Conservation (phyloP, 179 eudicot species). For the Drosera spatulata region DNA sequence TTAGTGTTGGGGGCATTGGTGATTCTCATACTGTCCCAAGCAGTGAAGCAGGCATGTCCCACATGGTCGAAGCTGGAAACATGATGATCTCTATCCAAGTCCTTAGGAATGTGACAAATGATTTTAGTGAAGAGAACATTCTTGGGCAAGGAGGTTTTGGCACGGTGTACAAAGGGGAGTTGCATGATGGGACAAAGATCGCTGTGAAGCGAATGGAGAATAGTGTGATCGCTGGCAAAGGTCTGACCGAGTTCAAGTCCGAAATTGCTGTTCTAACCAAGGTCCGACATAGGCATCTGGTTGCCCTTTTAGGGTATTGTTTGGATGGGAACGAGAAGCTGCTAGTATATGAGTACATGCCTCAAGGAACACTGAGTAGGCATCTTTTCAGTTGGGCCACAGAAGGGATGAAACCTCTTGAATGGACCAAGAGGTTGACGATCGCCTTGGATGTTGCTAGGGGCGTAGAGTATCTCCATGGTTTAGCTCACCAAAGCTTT, state of each 20-base stretch:
- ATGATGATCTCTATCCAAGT: conserved; percentile 14
- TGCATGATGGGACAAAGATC: conserved; percentile 13
- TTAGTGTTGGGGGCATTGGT: conserved; percentile 9
- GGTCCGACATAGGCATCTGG: conserved; percentile 12
- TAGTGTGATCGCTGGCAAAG: conserved; percentile 8
- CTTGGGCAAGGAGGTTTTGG: conserved; percentile 13
- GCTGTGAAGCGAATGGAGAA: conserved; percentile 12
- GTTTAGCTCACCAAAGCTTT: conserved; percentile 8
- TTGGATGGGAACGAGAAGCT: conserved; percentile 10
- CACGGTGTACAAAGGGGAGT: conserved; percentile 11
- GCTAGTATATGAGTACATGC: conserved; percentile 14
- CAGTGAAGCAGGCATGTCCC: conserved; percentile 9
- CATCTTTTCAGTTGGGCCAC: conserved; percentile 10
- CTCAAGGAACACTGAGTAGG: conserved; percentile 10
- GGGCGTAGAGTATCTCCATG: conserved; percentile 13
- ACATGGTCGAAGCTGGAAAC: conserved; percentile 16
- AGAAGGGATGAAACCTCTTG: conserved; percentile 10
- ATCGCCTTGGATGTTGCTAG: conserved; percentile 15
- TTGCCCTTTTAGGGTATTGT: conserved; percentile 12
- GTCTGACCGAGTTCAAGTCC: conserved; percentile 6
- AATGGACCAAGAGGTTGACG: conserved; percentile 10
- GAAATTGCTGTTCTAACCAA: conserved; percentile 12
- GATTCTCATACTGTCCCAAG: conserved; percentile 6
- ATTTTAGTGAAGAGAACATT: conserved; percentile 10
- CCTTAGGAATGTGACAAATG: conserved; percentile 11